Evolutionary conservation across 73 alveolate genomes (phyloP), one percentile per base, ranked within the genome.

Genomic region (Paraurostyla sp.): DNA sequence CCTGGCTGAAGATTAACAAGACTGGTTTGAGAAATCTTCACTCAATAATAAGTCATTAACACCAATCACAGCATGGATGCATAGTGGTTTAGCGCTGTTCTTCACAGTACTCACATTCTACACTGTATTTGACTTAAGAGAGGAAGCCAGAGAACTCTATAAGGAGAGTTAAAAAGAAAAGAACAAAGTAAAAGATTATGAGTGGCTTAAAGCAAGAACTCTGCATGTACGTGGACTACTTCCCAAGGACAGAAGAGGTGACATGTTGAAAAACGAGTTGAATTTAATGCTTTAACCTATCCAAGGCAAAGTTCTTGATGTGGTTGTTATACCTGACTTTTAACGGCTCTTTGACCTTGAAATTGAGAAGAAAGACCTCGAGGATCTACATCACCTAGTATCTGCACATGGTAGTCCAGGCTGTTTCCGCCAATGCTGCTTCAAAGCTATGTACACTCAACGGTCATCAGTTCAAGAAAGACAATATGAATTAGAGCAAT

Each of bases 151-250:
- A 65, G 65, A 80, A 0, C 57, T 58, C 7, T 89, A 89, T 76
- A 76, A 49, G 25, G 75, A 50, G 42, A 36, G 42, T 22, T 76
- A 89, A 54, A 63, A 60, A 27, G 91, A 89, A 50, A 36, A 68
- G 57, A 63, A 88, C 20, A 89, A 52, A 52, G 71, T 41, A 20
- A 76, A 65, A 42, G 94, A 89, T 65, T 81, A 62, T 65, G 94
- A 89, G 43, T 89, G 94, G 94, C 76, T 89, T 15, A 89, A 71
- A 71, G 89, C 94, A 0, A 59, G 94, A 62, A 89, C 94, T n/a
- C 30, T 89, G 15, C 94, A 89, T 63, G 82, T 89, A 23, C n/a
- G 94, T 49, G 94, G 94, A 9, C 76, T 89, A 18, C 83, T 85
- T 3, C 92, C 94, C 22, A 52, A 89, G 38, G 94, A 89, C 69